Evolutionary conservation across 495 filamentous ascomycete species (phyloP).

Genomic region (Zalerion maritima): DNA sequence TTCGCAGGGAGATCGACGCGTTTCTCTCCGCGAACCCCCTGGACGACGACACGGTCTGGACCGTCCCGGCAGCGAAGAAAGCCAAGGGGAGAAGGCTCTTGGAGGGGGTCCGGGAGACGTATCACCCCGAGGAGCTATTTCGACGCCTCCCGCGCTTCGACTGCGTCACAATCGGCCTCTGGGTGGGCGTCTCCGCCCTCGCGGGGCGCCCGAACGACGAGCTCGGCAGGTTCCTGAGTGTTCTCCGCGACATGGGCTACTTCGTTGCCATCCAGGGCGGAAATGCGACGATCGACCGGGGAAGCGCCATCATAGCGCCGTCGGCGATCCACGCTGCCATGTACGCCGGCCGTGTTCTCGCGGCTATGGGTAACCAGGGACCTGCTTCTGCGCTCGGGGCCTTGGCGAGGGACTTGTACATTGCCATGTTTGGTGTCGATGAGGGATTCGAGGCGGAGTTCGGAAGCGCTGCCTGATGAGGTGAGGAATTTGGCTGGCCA

Average conservation of each 20-base stretch:
- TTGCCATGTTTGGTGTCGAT: conserved; percentile 1
- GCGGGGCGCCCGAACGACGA: conserved; percentile 1
- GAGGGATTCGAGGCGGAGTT: conserved; percentile 3
- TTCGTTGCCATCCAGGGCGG: conserved; percentile 1
- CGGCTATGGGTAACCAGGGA: conserved; percentile 1
- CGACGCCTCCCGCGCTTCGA: conserved; percentile 2
- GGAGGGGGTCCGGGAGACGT: conserved; percentile 2
- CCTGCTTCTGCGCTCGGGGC: conserved; percentile 2
- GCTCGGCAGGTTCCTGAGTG: conserved; percentile 2
- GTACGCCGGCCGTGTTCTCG: conserved; percentile 1
- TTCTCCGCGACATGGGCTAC: conserved; percentile 3
- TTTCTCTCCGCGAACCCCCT: conserved; percentile 2
- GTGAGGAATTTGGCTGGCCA: too few relatives aligned
- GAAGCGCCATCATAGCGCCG: neutral
- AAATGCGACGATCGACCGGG: conserved; percentile 3
- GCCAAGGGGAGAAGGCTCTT: conserved; percentile 2
- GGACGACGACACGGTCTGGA: neutral
- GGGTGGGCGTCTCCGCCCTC: neutral
- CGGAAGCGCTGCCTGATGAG: neutral
- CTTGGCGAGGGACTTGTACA: conserved; percentile 1
- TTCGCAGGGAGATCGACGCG: conserved; percentile 1
- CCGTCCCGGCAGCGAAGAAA: conserved; percentile 1
- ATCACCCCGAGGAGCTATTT: conserved; percentile 4
- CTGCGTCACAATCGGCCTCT: conserved; percentile 1
- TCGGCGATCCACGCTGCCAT: conserved; percentile 1